These are phyloP conservation scores for Fusarium chlamydosporum DNA, from an alignment of 2,329 filamentous ascomycete species.

Conservation along the genomic window DNA sequence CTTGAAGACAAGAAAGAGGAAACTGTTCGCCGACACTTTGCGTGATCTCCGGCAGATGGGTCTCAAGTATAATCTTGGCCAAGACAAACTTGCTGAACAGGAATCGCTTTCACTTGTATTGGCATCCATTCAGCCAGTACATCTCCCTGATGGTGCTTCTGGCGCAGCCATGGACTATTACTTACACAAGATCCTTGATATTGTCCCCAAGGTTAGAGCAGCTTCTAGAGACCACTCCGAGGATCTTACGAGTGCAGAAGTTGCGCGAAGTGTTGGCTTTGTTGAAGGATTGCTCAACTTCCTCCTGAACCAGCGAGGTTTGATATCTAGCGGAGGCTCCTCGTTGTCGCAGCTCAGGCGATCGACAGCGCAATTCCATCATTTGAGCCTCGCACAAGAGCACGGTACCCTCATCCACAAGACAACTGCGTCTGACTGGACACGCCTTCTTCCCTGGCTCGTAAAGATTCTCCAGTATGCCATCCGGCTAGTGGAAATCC, in stretches of 20 bases:
- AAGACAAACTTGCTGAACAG: conserved; percentile 80
- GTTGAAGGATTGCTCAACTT: conserved; percentile 86
- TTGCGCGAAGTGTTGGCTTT: conserved; percentile 83
- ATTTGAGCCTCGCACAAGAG: conserved; percentile 52
- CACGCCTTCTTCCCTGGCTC: conserved; percentile 69
- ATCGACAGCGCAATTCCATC: conserved; percentile 56
- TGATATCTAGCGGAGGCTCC: conserved; percentile 59
- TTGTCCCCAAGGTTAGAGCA: conserved; percentile 76
- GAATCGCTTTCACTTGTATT: conserved; percentile 78
- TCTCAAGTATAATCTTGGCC: conserved; percentile 84
- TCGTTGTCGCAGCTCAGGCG: conserved; percentile 58
- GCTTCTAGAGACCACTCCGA: conserved; percentile 81
- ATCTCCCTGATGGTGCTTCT: conserved; percentile 47
- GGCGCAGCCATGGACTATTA: conserved; percentile 72
- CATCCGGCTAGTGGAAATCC: conserved; percentile 72
- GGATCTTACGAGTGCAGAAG: conserved; percentile 85
- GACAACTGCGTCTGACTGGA: conserved; percentile 45
- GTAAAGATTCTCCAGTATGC: conserved; percentile 75
- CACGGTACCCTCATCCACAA: conserved; percentile 45
- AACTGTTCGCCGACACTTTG: conserved; percentile 89
- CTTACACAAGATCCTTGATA: conserved; percentile 83
- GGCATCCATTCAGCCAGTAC: conserved; percentile 65
- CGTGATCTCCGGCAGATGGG: conserved; percentile 90
- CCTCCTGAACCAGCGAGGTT: conserved; percentile 71
- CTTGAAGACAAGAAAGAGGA: conserved; percentile 90